Percentiles rank a stretch among this genome's conserved stretches.
Conservation (phyloP, 129 eudicot genomes). For the Rutidosis leptorrhynchoides region DNA sequence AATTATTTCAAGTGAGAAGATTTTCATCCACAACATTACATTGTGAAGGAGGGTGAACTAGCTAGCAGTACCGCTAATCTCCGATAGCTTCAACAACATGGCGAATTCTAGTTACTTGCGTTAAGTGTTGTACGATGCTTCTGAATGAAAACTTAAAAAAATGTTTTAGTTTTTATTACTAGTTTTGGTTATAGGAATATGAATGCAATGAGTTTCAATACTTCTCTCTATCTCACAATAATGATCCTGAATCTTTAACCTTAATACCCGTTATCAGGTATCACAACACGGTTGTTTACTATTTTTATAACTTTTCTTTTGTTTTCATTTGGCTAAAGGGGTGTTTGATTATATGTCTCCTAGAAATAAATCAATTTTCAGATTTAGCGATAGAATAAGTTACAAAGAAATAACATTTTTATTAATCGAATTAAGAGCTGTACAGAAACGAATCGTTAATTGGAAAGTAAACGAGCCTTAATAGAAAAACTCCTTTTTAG, state of each 20-base stretch:
- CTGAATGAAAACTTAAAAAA: slow-evolving; percentile 24
- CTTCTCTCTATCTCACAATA: not conserved
- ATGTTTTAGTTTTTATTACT: not conserved
- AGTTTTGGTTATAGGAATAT: slow-evolving; percentile 17
- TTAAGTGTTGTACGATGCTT: not conserved
- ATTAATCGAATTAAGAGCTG: too few species aligned
- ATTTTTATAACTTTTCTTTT: too few species aligned
- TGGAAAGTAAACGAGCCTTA: too few species aligned
- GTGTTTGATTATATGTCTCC: too few species aligned
- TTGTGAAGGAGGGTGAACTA: slow-evolving; percentile 96
- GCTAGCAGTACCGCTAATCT: slow-evolving; percentile 72
- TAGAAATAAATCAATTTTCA: too few species aligned
- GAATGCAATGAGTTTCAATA: slow-evolving; percentile 24
- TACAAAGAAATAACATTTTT: too few species aligned
- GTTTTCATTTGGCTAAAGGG: too few species aligned
- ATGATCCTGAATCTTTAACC: not conserved
- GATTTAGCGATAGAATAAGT: too few species aligned
- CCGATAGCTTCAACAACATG: not conserved
- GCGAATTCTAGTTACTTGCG: not conserved
- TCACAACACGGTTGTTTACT: not conserved
- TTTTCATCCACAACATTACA: slow-evolving; percentile 76
- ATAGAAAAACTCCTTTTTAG: too few species aligned
- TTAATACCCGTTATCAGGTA: not conserved
- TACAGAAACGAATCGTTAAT: too few species aligned
- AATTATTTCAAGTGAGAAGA: slow-evolving; percentile 96